Base-by-base conservation (phyloP, 2,329 filamentous ascomycete genomes). In the Aspergillus sp. region DNA sequence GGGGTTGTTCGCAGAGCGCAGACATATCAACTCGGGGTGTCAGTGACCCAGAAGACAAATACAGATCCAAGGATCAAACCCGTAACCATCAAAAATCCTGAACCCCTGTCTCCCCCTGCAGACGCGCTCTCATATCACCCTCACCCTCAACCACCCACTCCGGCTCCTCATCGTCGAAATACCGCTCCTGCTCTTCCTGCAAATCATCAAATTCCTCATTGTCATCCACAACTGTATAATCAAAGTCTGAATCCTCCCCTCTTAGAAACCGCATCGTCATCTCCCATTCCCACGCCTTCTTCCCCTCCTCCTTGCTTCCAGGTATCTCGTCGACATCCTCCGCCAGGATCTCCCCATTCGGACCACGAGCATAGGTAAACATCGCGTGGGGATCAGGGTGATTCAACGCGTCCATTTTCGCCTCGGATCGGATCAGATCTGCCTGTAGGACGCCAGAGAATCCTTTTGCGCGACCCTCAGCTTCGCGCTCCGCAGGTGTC, bases 111-210 rank as follows among this genome's bases (percentile, higher is more conserved):
- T 91, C 85, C 3, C 88, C 87, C 39, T 70, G 66, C 56, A 73
- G 58, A 47, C 60, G 64, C 6, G 58, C 56, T 25, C 60, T 64
- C 12, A 66, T 62, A 40, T 71, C 70, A 3, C 46, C 46, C 12
- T 71, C 73, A 6, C 74, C 76, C 51, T 79, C 81, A 40, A 79
- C 77, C 31, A 83, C 78, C 83, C 88, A 91, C 48, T 81, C 81
- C 0, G 89, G 88, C 65, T 90, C 87, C 77, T 96, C 89, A 6
- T 87, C 86, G 21, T 92, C 90, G 69, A 96, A 93, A 79, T 90
- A 96, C 19, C 81, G 82, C 39, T 96, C 90, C 72, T 93, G 82
- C 63, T 84, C 81, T 77, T 84, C 79, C 69, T 81, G 73, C 79
- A 75, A 70, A 73, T 87, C 85, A 70, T 96, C 91, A 56, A 86